Base-by-base conservation (phyloP, 306 rosid genomes). In the Vicia sativa region DNA sequence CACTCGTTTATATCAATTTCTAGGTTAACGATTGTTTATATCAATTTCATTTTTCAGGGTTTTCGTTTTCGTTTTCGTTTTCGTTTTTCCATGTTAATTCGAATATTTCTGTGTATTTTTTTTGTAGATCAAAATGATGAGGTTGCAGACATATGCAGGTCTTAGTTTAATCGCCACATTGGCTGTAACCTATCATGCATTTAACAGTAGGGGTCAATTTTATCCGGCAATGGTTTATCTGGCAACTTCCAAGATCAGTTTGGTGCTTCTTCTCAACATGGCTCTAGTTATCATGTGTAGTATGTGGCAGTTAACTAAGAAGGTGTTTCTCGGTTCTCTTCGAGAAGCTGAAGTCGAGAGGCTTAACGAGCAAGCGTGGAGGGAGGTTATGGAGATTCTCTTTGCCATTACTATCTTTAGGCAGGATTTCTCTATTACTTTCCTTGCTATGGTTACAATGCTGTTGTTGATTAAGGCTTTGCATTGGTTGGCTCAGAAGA, bases 321-420 rank as follows among this genome's bases (percentile, higher is more conserved):
- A 80, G 74, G 50, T 95, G 10, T 95, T 95, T 75, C 82, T 95
- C 21, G 99, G 99, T 57, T 64, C 95, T 3, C 96, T 95, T 19
- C 85, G 99, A n/a, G 99, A 95, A 79, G 97, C 99, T 0, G 99
- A 95, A 88, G 89, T 95, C 2, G 99, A 95, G 90, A 88, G 97
- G 88, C 95, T 95, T 52, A 95, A 95, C 42, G 99, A 95, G 80
- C 99, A 95, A 42, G 91, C 95, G 0, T 95, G 99, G 99, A 88
- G 97, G 81, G 99, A 95, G 76, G 86, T 95, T 76, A 95, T 88
- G 99, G 99, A 95, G 63, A 95, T 95, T 60, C 92, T 95, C 48
- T 95, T 95, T 81, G 97, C 97, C 3, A 88, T 95, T 35, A 95
- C 99, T 38, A 90, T 95, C 55, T 95, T 95, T 78, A 75, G 99